These are phyloP conservation scores for Dactylonectria estremocensis DNA, from an alignment of 2,329 filamentous ascomycete genomes.

Conservation along the genomic window DNA sequence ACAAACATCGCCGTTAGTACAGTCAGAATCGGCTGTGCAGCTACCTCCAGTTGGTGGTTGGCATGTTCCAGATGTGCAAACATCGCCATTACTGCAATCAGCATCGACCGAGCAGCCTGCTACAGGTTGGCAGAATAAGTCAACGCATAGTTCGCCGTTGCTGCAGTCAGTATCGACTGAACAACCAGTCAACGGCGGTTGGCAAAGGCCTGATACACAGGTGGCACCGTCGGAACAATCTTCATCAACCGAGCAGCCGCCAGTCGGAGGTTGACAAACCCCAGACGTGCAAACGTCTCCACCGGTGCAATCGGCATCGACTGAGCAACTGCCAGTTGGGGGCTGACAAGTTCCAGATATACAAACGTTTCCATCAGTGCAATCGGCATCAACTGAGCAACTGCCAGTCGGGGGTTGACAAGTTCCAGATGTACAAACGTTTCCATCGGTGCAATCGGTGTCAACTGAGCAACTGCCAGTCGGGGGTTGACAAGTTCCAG, in stretches of 20 bases:
- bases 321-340: not conserved
- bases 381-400: conserved; percentile 8
- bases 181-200: too few species aligned
- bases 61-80: too few species aligned
- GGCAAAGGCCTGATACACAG: too few species aligned
- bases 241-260: too few species aligned
- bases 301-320: not conserved
- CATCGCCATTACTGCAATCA: too few species aligned
- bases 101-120: not conserved
- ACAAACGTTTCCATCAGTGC: not conserved
- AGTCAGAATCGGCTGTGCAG: too few species aligned
- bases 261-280: not conserved
- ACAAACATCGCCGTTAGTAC: too few species aligned
- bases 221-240: too few species aligned
- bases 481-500: not conserved
- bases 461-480: not conserved
- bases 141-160: too few species aligned
- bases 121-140: too few species aligned
- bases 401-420: not conserved
- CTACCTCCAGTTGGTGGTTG: not conserved
- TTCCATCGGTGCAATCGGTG: not conserved
- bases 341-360: conserved; percentile 3
- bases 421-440: not conserved
- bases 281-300: conserved; percentile 2
- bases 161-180: too few species aligned